Percentiles rank a stretch among this genome's conserved stretches.
Evolutionary conservation across 2,329 filamentous ascomycete genomes (phyloP).

Genomic region (Beauveria sp.): DNA sequence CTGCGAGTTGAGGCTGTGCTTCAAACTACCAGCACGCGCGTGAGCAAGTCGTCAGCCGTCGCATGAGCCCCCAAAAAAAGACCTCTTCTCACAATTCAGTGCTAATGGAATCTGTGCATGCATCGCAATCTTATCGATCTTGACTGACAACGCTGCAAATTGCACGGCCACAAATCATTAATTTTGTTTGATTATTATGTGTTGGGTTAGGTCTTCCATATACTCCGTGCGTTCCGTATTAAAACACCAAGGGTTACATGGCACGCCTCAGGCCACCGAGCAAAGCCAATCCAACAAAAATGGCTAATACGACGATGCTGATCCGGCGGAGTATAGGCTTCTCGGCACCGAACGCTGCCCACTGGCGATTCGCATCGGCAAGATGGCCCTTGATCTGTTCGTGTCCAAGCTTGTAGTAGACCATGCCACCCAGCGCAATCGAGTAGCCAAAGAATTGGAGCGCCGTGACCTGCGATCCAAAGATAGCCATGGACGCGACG

Average conservation of each 20-base stretch:
- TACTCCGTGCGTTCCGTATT: background rate
- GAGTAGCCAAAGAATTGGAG: slow-evolving; percentile 80
- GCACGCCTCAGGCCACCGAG: background rate
- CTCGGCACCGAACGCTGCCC: slow-evolving; percentile 67
- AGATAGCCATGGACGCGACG: slow-evolving; percentile 71
- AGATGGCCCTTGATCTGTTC: slow-evolving; percentile 70
- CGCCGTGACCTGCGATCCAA: slow-evolving; percentile 64
- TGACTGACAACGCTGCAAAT: background rate
- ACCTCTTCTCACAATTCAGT: background rate
- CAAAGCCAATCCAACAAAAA: background rate
- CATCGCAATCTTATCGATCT: background rate
- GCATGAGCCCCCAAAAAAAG: background rate
- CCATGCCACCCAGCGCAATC: slow-evolving; percentile 69
- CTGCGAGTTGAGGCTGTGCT: slow-evolving; percentile 1
- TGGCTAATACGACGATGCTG: slow-evolving; percentile 33
- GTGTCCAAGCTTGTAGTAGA: slow-evolving; percentile 70
- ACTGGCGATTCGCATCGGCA: slow-evolving; percentile 57
- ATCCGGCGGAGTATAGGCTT: slow-evolving; percentile 63
- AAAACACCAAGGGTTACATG: background rate
- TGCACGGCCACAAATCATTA: background rate
- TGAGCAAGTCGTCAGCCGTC: background rate
- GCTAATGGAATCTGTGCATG: background rate
- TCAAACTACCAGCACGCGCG: background rate
- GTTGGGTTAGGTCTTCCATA: background rate
- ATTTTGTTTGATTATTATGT: background rate